Evolutionary conservation across 371 early-diverging fungal species (phyloP), one percentile per base, ranked within the genome.

Genomic region (Actinomortierella ambigua): DNA sequence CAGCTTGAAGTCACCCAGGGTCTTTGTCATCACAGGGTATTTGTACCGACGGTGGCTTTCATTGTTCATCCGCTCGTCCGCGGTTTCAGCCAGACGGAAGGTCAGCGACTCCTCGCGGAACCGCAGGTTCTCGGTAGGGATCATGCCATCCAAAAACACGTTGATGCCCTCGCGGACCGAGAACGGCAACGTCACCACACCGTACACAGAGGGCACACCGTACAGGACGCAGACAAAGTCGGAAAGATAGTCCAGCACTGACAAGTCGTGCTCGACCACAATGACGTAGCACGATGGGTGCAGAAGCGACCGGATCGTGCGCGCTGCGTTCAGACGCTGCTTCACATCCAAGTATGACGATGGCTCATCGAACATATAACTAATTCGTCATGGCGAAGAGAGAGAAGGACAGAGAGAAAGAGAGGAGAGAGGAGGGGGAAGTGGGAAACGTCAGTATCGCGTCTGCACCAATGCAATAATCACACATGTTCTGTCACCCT

Each of bases 111-210:
- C 97, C 56, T 95, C 88, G 86, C 99, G 95, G 95, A 99, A 99
- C 76, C 99, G 94, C 91, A 99, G 88, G 88, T 99, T 99, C 79
- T 99, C 99, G n/a, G 99, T 99, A 60, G 99, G 99, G 43, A 99
- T 91, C 81, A 88, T 91, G 70, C 99, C 99, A 65, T 98, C 99
- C 77, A 99, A 84, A 90, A 99, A 99, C 61, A 99, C 94, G 82
- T 99, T 99, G 87, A 99, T 99, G 71, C 98, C 99, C 84, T 98
- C 96, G 80, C 99, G 95, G 42, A 99, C 99, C 52, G 91, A 88
- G 86, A 93, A 99, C 34, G 99, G 99, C 58, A 98, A 85, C 7
- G 99, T 99, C 22, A 99, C 99, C 28, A 99, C 99, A 80, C 99
- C 99, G 80, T 99, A 99, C 8, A 94, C 97, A 34, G 96, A 94